Base-by-base conservation (phyloP, 768 basidiomycete genomes). In the Naematelia encephala region DNA sequence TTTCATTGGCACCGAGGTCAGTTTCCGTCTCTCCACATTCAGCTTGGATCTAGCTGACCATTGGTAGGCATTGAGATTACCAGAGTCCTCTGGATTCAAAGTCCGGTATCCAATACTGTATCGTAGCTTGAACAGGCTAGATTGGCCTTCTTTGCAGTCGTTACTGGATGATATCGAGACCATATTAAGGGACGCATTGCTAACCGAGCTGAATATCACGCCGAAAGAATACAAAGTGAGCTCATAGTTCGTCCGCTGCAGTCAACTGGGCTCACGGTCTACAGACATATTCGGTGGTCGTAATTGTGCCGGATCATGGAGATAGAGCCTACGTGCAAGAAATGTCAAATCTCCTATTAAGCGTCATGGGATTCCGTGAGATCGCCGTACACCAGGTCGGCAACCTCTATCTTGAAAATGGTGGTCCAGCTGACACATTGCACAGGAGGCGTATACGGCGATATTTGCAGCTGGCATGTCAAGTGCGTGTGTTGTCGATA, bases 391-490 rank as follows among this genome's bases (percentile, higher is more conserved):
- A 94, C 75, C 96, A 97, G 82, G 92, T 87, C 64, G 61, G 80
- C 54, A 29, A 16, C 8, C 14, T 12, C 25, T 55, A 51, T 11
- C 12, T 45, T n/a, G 42, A 22, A 54, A 27, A 2, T 11, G 1
- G 22, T 13, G 4, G 27, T 19, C 14, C 10, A 25, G 39, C 54
- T 60, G 30, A 60, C 14, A 30, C 13, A 23, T 21, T 26, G 16
- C 59, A 14, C 62, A 96, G 90, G 93, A 96, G 81, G 88, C 91
- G 2, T 80, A 94, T 42, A 89, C 90, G 29, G 91, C 93, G 2
- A 91, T 91, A 0, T 97, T 93, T 73, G 93, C 93, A 21, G 92
- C 94, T 5, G 94, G 94, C 5, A 86, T 98, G 52, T 90, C 90
- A 0, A 88, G 86, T 68, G 96, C 93, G 11, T 98, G 96, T 69